Conservation (phyloP, 192 early-diverging fungal species). For the Obelidium mucronatum region DNA sequence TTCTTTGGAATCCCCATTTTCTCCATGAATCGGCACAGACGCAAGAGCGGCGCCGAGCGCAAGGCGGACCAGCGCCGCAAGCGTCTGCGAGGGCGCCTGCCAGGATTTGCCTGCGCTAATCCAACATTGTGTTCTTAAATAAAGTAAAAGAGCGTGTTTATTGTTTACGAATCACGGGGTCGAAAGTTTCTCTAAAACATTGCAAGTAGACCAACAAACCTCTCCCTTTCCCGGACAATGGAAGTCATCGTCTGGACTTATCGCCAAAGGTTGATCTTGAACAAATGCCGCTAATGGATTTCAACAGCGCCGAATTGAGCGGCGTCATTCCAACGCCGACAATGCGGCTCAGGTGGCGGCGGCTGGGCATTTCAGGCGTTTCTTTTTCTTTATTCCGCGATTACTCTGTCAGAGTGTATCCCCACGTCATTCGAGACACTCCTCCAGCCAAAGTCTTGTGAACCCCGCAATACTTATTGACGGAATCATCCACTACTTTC, state of each 20-base stretch:
- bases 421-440: not conserved
- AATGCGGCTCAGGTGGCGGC: conserved; percentile 37
- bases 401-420: too few relatives aligned
- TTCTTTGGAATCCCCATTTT: conserved; percentile 31
- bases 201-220: conserved; percentile 54
- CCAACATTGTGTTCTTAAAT: conserved; percentile 46
- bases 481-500: not conserved
- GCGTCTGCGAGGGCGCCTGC: conserved; percentile 44
- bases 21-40: conserved; percentile 46
- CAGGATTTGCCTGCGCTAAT: conserved; percentile 47
- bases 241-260: conserved; percentile 37
- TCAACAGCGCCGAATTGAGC: conserved; percentile 34
- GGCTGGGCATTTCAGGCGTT: too few relatives aligned
- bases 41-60: too few relatives aligned
- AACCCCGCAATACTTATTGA: conserved; percentile 18
- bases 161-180: too few relatives aligned
- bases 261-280: too few relatives aligned
- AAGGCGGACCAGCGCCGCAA: conserved; percentile 51
- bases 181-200: too few relatives aligned
- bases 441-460: conserved; percentile 7
- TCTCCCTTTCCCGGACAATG: conserved; percentile 33
- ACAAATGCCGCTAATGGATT: conserved; percentile 45
- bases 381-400: too few relatives aligned
- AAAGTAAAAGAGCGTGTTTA: too few relatives aligned
- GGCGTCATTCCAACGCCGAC: conserved; percentile 53